Percentiles rank a stretch among this genome's conserved stretches.
phyloP scores from a whole-genome alignment of 495 filamentous ascomycete genomes.

The Penicillium salamii region DNA sequence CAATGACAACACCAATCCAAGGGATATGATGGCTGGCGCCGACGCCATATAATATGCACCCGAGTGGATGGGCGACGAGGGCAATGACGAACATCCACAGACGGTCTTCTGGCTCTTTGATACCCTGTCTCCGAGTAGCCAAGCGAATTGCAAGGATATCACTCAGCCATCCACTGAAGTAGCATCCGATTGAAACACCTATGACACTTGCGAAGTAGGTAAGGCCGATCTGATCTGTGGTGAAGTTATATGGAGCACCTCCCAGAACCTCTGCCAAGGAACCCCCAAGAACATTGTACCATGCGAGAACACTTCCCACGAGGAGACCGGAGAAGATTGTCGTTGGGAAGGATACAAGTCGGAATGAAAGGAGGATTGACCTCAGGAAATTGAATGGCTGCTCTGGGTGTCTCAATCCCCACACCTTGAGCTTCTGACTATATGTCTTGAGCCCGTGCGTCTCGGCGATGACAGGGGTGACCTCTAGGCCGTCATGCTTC shows the following conservation, averaged over 20 bases:
- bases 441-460: neutral
- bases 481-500: neutral
- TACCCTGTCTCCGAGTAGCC: conserved; percentile 28
- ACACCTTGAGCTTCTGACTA: conserved; percentile 12
- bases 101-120: conserved; percentile 35
- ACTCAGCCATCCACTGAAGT: conserved; percentile 7
- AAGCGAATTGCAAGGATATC: conserved; percentile 26
- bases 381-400: neutral
- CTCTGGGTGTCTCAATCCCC: conserved; percentile 2
- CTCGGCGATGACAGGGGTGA: neutral
- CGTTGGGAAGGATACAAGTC: conserved; percentile 17
- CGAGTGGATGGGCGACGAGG: conserved; percentile 8
- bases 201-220: conserved; percentile 13
- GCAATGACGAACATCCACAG: conserved; percentile 11
- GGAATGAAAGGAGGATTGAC: conserved; percentile 2
- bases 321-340: conserved; percentile 12
- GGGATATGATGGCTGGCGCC: conserved; percentile 17
- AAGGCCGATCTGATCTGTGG: conserved; percentile 4
- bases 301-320: conserved; percentile 6
- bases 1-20: conserved; percentile 23
- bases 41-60: conserved; percentile 15
- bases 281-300: conserved; percentile 8
- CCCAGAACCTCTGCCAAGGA: conserved; percentile 9
- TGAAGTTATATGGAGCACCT: conserved; percentile 17
- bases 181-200: conserved; percentile 13